Base-by-base conservation (phyloP, 805 yeast genomes). In the Nakazawaea siamensis region DNA sequence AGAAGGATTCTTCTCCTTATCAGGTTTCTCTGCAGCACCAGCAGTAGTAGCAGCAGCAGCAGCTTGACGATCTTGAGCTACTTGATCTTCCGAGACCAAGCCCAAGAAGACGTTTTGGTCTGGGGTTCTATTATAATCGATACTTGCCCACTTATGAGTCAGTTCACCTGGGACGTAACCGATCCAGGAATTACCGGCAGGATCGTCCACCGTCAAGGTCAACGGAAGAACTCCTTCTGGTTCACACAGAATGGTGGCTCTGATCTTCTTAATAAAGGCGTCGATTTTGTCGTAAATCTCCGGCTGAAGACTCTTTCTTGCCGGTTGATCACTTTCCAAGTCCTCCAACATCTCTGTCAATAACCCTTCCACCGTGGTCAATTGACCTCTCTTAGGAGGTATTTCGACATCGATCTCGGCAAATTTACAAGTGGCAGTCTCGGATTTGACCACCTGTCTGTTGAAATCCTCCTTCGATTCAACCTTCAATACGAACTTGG, bases 111-210 rank as follows among this genome's bases (percentile, higher is more conserved):
- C 86, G 49, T 86, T 83, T 59, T 92, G 97, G 44, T 85, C 94
- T 29, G 85, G 86, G 2, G 92, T 73, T 58, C 98, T 75, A 46
- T 69, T 60, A 55, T 88, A 92, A 49, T 85, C 88, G 23, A 70
- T 65, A 57, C 76, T 81, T 18, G 92, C 70, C 96, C 96, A 90
- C 57, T 88, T 86, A 58, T 85, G 94, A 24, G 81, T 66, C 4
- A 94, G 70, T 54, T 86, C 95, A 40, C 84, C 88, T 14, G 96
- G 96, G 40, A 73, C 58, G 55, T 70, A 85, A 52, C 85, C 95
- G 36, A 92, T 76, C 95, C 97, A 92, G 4, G 97, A 90, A 63
- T 92, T 92, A 12, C 98, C 98, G 1, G 96, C 73, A 19, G 98
- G 97, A 57, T 92, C 98, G 56, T 88, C 95, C 9, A 86, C 62